A percentile compares a stretch with the other conserved stretches of the same genome.
phyloP scores from a whole-genome alignment of 495 filamentous ascomycete genomes.

The Aspergillus bertholletiae region DNA sequence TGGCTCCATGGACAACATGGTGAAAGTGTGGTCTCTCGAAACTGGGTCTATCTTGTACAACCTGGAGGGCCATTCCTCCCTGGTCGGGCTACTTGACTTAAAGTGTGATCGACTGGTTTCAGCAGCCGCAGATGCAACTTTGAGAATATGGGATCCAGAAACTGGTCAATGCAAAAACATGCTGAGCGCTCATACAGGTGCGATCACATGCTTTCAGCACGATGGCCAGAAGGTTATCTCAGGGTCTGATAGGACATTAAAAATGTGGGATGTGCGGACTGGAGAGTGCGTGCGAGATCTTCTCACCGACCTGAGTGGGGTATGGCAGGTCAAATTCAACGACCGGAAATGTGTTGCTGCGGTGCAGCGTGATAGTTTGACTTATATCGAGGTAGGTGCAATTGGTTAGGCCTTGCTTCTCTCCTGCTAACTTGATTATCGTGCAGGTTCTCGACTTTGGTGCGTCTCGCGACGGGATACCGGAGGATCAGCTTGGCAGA shows the following conservation, averaged over 20 bases:
- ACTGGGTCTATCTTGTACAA: conserved; percentile 83
- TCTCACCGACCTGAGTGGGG: conserved; percentile 89
- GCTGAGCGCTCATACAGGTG: conserved; percentile 88
- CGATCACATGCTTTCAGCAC: conserved; percentile 99
- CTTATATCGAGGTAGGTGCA: conserved; percentile 86
- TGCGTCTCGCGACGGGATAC: conserved; percentile 75
- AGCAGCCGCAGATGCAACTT: conserved; percentile 90
- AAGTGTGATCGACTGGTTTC: conserved; percentile 86
- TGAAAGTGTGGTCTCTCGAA: conserved; percentile 98
- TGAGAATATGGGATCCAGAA: conserved; percentile 97
- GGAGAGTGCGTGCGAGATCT: conserved; percentile 93
- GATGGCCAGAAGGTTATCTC: conserved; percentile 96
- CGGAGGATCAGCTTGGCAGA: conserved; percentile 69
- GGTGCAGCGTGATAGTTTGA: conserved; percentile 86
- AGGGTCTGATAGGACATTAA: conserved; percentile 90
- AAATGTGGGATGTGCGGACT: conserved; percentile 96
- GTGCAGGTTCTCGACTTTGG: conserved; percentile 64
- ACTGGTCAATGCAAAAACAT: conserved; percentile 86
- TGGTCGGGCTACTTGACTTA: conserved; percentile 89
- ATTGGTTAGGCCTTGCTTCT: not conserved
- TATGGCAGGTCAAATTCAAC: conserved; percentile 99
- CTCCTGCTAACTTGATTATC: conserved; percentile 8
- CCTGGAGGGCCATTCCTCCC: conserved; percentile 88
- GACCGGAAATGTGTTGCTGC: conserved; percentile 93
- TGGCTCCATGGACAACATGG: conserved; percentile 95